Conservation (phyloP, 2,329 filamentous ascomycete species). For the Aphanocladium album region DNA sequence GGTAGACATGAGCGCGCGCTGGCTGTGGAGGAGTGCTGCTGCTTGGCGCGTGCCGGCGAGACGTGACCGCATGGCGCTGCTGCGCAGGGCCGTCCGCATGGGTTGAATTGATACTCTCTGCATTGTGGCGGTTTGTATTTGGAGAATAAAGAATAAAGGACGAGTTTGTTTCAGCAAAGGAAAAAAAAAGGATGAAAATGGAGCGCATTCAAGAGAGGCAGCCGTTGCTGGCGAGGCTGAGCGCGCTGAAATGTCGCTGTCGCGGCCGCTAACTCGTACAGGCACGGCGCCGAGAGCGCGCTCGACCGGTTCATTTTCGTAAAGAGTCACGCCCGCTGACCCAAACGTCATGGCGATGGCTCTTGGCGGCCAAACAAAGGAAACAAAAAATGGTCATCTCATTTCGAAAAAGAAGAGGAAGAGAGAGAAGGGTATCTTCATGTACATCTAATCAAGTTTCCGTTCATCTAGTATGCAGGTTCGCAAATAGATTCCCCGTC, state of each 20-base stretch:
- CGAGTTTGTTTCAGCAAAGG: no score
- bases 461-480: neutral
- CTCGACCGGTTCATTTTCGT: constrained; percentile 9
- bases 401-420: no score
- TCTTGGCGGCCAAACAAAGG: neutral
- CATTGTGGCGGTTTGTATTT: neutral
- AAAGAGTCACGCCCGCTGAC: neutral
- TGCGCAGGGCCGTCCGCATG: neutral
- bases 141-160: no score
- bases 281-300: neutral
- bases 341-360: neutral
- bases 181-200: neutral
- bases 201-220: no score
- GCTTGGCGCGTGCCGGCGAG: neutral
- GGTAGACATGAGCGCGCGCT: neutral
- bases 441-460: neutral
- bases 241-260: neutral
- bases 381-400: neutral
- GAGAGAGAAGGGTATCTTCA: no score
- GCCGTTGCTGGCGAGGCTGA: no score
- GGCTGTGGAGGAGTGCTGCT: neutral
- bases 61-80: neutral
- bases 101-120: neutral
- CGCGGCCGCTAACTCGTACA: neutral
- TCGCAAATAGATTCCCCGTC: no score